These are phyloP conservation scores for Diaporthe citriasiana DNA, from an alignment of 2,329 filamentous ascomycete genomes.

Conservation along the genomic window DNA sequence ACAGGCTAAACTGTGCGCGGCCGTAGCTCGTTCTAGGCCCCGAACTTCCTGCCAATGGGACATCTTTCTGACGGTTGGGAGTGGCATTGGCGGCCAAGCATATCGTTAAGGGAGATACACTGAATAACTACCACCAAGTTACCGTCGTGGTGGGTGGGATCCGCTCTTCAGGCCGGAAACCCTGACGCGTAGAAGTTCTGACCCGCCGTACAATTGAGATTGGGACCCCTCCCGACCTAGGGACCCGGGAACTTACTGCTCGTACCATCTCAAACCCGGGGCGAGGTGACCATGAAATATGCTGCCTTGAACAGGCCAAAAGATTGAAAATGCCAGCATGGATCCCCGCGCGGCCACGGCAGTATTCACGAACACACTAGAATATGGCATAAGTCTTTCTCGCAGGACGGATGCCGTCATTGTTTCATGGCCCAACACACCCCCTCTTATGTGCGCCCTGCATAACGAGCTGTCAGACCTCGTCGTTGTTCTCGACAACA, in stretches of 20 bases:
- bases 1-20: conserved; percentile 10
- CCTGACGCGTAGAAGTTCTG: conserved; percentile 8
- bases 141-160: not conserved
- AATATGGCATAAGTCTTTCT: not conserved
- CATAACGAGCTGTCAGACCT: conserved; percentile 7
- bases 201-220: not conserved
- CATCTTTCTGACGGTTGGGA: too few relatives aligned
- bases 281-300: not conserved
- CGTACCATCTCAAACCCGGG: not conserved
- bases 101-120: not conserved
- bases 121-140: not conserved
- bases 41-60: not conserved
- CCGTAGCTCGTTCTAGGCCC: not conserved
- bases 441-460: conserved; percentile 9
- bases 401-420: not conserved
- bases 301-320: not conserved
- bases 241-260: not conserved
- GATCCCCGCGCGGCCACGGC: not conserved
- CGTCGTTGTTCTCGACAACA: not conserved
- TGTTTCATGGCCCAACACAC: not conserved
- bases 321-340: conserved; percentile 2
- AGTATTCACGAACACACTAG: not conserved
- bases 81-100: not conserved
- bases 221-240: not conserved
- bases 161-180: not conserved